These are phyloP conservation scores for Quercus aquifolioides DNA, from an alignment of 306 rosid genomes.

Conservation along the genomic window DNA sequence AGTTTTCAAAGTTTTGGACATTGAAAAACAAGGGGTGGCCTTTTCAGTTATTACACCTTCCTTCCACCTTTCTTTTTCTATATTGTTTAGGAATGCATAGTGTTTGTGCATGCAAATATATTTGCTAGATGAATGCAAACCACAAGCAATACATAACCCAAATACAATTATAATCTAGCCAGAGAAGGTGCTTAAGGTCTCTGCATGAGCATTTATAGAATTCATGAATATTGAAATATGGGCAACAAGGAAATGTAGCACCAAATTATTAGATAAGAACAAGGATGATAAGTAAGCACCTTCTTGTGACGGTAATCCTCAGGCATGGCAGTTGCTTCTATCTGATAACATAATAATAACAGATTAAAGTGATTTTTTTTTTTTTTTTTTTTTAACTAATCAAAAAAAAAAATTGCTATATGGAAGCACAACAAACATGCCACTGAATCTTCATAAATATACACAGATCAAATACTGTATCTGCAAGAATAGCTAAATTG, in stretches of 20 bases:
- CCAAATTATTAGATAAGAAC: not conserved
- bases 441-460: constrained; percentile 2
- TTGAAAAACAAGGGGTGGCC: not conserved
- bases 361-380: constrained; percentile 7
- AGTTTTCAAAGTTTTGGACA: not conserved
- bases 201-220: not conserved
- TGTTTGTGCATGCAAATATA: not conserved
- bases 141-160: not conserved
- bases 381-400: too few species aligned
- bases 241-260: constrained; percentile 3
- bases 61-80: not conserved
- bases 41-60: not conserved
- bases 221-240: not conserved
- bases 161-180: not conserved
- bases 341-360: constrained; percentile 42
- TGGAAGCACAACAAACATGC: constrained; percentile 5
- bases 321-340: constrained; percentile 82
- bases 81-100: not conserved
- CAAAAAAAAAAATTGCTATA: too few species aligned
- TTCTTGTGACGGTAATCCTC: constrained; percentile 75
- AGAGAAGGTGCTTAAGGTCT: not conserved
- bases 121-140: not conserved
- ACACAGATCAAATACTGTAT: constrained; percentile 3
- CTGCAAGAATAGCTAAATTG: not conserved
- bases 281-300: constrained; percentile 42